Evolutionary conservation across 78 protist species (phyloP), one percentile per base, ranked within the genome.

Genomic region (Planoprotostelium fungivorum): DNA sequence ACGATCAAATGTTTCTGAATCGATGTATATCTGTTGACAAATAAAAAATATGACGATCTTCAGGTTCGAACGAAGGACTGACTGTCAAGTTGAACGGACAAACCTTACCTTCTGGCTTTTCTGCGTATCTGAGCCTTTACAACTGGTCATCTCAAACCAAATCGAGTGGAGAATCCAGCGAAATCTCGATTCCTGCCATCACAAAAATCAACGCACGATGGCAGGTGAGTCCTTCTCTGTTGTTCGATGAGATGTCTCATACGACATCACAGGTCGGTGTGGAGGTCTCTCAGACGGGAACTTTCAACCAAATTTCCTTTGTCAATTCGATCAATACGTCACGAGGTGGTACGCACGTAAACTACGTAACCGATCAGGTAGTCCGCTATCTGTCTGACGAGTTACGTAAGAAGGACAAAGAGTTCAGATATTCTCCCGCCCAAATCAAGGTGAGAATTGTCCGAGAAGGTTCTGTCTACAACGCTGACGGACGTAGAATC

Each of bases 341-440:
- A 0, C 93, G 94, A 34, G 99, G 99, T 29, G 99, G 99, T n/a
- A 88, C 92, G 31, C 99, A 99, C 92, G 99, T 99, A 51, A 85
- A 88, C 83, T 84, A 93, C 88, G 92, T 98, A 0, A 88, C 94
- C 0, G 97, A 92, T 34, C 97, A 97, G 87, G 83, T 97, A 35
- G 35, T 86, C 36, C 0, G n/a, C 5, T 34, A 37, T 35, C 87
- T 89, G 29, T 34, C 9, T 1, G 92, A 87, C 84, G 63, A 73
- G 36, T 39, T 94, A 29, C 29, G n/a, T n/a, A 91, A 90, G 38
- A 91, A 89, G 39, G 88, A 94, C 51, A 91, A 93, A 87, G 1
- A 28, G 31, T 51, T 51, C 73, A 51, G 73, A 51, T 51, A 25
- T 16, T 51, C 73, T 51, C 73, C 73, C 73, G 73, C 73, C 73